These are phyloP conservation scores for Talaromyces marneffei DNA, from an alignment of 2,329 filamentous ascomycete species.

Conservation along the genomic window DNA sequence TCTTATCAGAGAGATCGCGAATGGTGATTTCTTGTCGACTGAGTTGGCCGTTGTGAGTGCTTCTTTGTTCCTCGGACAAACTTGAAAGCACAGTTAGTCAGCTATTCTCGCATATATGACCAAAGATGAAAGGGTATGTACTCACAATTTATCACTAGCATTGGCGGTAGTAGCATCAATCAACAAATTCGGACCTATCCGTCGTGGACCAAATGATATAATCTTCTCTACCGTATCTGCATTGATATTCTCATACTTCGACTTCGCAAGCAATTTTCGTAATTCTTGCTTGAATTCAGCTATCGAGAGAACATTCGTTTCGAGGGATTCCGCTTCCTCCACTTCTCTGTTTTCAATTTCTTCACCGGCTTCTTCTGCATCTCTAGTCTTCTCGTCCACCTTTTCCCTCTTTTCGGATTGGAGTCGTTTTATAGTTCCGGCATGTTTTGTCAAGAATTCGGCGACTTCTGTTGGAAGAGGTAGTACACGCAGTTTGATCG, in stretches of 20 bases:
- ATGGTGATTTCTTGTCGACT: slow-evolving; percentile 35
- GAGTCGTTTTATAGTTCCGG: slow-evolving; percentile 68
- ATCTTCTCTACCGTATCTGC: slow-evolving; percentile 71
- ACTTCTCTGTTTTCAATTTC: slow-evolving; percentile 39
- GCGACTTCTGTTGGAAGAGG: slow-evolving; percentile 75
- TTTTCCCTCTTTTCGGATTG: slow-evolving; percentile 63
- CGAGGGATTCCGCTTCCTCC: slow-evolving; percentile 54
- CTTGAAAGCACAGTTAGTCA: slow-evolving; percentile 17
- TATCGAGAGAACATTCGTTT: slow-evolving; percentile 59
- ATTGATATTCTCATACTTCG: slow-evolving; percentile 74
- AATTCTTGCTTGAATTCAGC: slow-evolving; percentile 74
- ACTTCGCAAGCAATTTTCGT: slow-evolving; percentile 56
- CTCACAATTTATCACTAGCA: slow-evolving; percentile 67
- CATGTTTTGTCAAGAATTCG: slow-evolving; percentile 77
- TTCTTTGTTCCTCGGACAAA: slow-evolving; percentile 34
- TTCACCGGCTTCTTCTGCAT: slow-evolving; percentile 33
- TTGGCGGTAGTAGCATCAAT: slow-evolving; percentile 72
- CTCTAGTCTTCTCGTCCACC: slow-evolving; percentile 34
- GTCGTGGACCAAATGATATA: slow-evolving; percentile 79
- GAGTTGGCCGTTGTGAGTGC: slow-evolving; percentile 22
- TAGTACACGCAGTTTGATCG: slow-evolving; percentile 66
- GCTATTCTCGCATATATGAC: background rate
- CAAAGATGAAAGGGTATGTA: slow-evolving; percentile 14
- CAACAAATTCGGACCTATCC: slow-evolving; percentile 81
- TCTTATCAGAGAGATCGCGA: slow-evolving; percentile 78